Base-by-base conservation (phyloP, 225 moss, liverwort and hornwort genomes). In the Rhytidiadelphus loreus region DNA sequence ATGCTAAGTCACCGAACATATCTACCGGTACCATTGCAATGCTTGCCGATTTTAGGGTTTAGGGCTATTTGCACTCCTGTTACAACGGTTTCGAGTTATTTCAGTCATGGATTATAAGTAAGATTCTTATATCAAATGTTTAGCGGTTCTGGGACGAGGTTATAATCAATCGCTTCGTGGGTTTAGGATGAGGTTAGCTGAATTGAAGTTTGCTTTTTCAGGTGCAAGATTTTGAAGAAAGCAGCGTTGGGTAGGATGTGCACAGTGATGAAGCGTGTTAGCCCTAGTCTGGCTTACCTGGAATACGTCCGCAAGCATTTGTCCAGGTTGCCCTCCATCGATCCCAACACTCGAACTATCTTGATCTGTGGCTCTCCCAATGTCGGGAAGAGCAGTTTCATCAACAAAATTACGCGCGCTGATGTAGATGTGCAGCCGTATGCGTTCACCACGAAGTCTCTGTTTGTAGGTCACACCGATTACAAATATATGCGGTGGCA, bases 401-500 rank as follows among this genome's bases (percentile, higher is more conserved):
- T 99, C 91, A 99, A 99, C 85, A 99, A 97, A 92, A 96, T 99
- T 29, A 97, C 99, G 30, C 94, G 99, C 75, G 99, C 97, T 29
- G 99, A 99, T 90, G 99, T 99, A 2, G 99, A 97, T 83, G 99
- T 99, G 39, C 99, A 99, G 88, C 99, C 99, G 35, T 99, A 99
- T 81, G 99, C 97, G 13, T 99, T 99, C 90, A 99, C 99, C 43
- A 99, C 99, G 50, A 99, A 99, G 92, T 99, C 99, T 70, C 88
- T 99, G 43, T 97, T 99, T 78, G 99, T 97, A 48, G 99, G 99
- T 39, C 99, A 99, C 85, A 99, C 96, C 73, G 99, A 99, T 92
- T 99, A 99, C 85, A 99, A 99, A 96, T 99, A 99, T 43, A 90
- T 97, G 91, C 94, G 99, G 69, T 99, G 99, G 99, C 99, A 99